Conservation (phyloP, 345 rosid species). For the Eucalyptus cloeziana region DNA sequence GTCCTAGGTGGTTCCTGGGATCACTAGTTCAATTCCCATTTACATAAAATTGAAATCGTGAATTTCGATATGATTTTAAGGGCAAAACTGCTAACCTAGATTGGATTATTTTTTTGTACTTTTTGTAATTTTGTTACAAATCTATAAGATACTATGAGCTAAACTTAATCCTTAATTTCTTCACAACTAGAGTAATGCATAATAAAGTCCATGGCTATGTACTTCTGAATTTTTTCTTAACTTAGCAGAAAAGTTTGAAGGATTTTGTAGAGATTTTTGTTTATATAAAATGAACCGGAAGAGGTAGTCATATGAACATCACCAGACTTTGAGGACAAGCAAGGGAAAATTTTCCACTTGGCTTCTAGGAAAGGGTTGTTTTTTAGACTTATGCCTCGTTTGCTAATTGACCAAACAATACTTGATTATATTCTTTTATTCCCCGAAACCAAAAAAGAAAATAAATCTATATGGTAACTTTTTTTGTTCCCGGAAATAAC, state of each 20-base stretch:
- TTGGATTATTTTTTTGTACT: too few relatives aligned
- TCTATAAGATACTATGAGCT: too few relatives aligned
- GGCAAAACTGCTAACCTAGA: accelerated
- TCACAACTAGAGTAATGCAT: conserved; percentile 31
- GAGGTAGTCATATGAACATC: neutral
- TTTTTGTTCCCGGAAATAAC: too few relatives aligned
- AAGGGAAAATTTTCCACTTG: neutral
- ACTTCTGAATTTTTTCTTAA: too few relatives aligned
- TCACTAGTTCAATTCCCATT: accelerated
- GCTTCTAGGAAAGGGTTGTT: neutral
- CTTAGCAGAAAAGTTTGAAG: too few relatives aligned
- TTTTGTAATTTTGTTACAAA: too few relatives aligned
- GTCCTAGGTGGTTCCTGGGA: accelerated
- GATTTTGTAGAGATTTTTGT: neutral
- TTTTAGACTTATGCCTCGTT: neutral
- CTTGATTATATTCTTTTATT: too few relatives aligned
- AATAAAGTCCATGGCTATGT: neutral
- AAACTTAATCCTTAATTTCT: neutral
- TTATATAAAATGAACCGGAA: neutral
- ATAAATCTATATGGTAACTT: too few relatives aligned
- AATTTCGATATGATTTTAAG: neutral
- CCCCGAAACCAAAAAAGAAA: too few relatives aligned
- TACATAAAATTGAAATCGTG: neutral
- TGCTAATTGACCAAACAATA: too few relatives aligned
- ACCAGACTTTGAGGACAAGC: neutral